Evolutionary conservation across 768 basidiomycete genomes (phyloP), one percentile per base, ranked within the genome.

Genomic region (Roridomyces roridus): DNA sequence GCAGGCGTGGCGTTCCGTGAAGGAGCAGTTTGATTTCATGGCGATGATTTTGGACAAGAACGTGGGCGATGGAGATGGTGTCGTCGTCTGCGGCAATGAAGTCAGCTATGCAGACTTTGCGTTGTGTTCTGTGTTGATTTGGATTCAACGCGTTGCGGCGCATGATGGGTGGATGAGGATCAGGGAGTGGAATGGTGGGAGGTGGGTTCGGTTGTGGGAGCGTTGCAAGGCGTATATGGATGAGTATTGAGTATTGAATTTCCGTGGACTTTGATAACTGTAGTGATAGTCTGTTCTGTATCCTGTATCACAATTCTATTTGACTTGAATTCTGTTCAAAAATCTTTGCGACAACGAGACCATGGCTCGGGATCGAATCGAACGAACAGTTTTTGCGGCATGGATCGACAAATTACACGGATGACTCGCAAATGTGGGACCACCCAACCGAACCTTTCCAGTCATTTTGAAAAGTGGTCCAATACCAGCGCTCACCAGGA

Each of bases 51-150:
- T 91, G n/a, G 85, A 88, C 64, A 89, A 87, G 71, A 90, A 90
- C 59, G 60, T 69, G 6, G 78, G 79, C 4, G 87, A 89, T 49
- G 83, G 85, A 4, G 85, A 88, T 59, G 86, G 86, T 2, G 72
- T 83, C 10, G 85, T 89, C 29, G 83, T 74, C 15, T 85, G 85
- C 79, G 89, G 89, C 4, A 74, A 78, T 31, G 85, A 88, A 18
- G 77, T 90, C 46, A 84, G 82, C 10, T 89, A 90, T 61, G 87
- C 87, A 2, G 89, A 91, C 62, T 91, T 91, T 66, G 84, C 87
- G 5, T 70, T 92, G 20, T 89, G 87, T 61, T 83, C 89, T 0
- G 80, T 88, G 17, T 70, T 91, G 37, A 80, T 91, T 42, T 92
- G 88, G 88, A 85, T 91, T 37, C 85, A 90, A 67, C 77, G 82